These are phyloP conservation scores for Phytomonas sp. DNA, from an alignment of 208 protist species.

Conservation along the genomic window DNA sequence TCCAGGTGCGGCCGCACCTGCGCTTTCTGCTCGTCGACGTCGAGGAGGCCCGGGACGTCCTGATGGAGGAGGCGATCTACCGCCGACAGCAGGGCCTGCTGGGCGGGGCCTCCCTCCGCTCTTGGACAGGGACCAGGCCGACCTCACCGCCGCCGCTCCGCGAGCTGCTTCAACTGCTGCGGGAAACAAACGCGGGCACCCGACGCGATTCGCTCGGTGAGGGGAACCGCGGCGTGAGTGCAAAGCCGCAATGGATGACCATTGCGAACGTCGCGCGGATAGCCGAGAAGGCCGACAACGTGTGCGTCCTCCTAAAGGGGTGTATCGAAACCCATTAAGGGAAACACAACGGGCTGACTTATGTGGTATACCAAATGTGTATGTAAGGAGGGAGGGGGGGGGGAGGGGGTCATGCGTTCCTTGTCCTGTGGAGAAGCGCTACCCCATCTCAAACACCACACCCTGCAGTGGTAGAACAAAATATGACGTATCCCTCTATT, in stretches of 20 bases:
- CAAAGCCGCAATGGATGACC: constrained; percentile 12
- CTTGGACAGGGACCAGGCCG: not conserved
- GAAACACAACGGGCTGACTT: too few species aligned
- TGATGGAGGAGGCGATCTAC: constrained; percentile 17
- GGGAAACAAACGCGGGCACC: constrained; percentile 5
- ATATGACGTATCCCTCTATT: too few species aligned
- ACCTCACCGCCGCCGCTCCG: not conserved
- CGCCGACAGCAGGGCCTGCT: constrained; percentile 13
- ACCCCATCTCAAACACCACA: too few species aligned
- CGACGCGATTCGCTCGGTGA: constrained; percentile 16
- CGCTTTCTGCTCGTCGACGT: constrained; percentile 23
- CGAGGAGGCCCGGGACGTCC: constrained; percentile 17
- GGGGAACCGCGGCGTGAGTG: constrained; percentile 13
- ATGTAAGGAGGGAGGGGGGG: too few species aligned
- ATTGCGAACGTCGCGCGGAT: not conserved
- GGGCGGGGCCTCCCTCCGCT: not conserved
- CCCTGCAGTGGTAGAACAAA: too few species aligned
- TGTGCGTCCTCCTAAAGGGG: too few species aligned
- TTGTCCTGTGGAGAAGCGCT: too few species aligned
- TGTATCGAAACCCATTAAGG: too few species aligned
- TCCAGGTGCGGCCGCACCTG: constrained; percentile 10
- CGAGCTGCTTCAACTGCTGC: not conserved
- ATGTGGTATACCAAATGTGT: too few species aligned
- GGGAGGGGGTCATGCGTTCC: too few species aligned
- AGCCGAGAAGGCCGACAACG: not conserved